phyloP scores from a whole-genome alignment of 176 grass and related monocot species.

The Oryza officinalis region DNA sequence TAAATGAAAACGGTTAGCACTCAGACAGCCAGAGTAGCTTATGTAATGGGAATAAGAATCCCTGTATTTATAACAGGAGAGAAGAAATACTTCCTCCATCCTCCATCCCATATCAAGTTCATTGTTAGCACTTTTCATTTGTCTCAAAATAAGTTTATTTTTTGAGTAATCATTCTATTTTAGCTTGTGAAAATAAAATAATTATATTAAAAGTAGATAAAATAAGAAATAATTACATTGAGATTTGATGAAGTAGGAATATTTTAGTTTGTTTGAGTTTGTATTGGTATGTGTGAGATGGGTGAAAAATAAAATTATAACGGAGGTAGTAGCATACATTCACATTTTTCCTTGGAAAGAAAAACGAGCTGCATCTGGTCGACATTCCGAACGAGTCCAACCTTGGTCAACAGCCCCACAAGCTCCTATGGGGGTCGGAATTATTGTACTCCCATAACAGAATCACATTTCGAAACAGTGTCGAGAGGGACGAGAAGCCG shows the following conservation, averaged over 20 bases:
- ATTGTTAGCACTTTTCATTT: too few species aligned
- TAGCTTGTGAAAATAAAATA: too few species aligned
- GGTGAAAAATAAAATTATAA: too few species aligned
- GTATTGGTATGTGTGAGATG: too few species aligned
- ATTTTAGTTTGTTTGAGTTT: too few species aligned
- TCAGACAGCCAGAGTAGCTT: neutral
- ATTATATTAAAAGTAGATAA: too few species aligned
- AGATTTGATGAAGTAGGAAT: too few species aligned
- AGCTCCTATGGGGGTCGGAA: constrained; percentile 35
- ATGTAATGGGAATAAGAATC: neutral
- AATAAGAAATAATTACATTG: too few species aligned
- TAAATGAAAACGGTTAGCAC: neutral
- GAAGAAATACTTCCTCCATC: too few species aligned
- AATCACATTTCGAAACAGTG: constrained; percentile 31
- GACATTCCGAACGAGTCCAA: constrained; percentile 21
- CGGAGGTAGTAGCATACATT: neutral
- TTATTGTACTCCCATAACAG: constrained; percentile 60
- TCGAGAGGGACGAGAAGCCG: constrained; percentile 25
- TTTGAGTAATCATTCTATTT: too few species aligned
- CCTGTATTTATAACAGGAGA: neutral
- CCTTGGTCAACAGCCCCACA: constrained; percentile 46
- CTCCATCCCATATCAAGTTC: too few species aligned
- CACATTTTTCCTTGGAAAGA: neutral
- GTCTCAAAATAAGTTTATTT: too few species aligned
- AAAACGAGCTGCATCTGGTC: neutral